Conservation (phyloP, 768 basidiomycete genomes). For the Termitomyces sp. region DNA sequence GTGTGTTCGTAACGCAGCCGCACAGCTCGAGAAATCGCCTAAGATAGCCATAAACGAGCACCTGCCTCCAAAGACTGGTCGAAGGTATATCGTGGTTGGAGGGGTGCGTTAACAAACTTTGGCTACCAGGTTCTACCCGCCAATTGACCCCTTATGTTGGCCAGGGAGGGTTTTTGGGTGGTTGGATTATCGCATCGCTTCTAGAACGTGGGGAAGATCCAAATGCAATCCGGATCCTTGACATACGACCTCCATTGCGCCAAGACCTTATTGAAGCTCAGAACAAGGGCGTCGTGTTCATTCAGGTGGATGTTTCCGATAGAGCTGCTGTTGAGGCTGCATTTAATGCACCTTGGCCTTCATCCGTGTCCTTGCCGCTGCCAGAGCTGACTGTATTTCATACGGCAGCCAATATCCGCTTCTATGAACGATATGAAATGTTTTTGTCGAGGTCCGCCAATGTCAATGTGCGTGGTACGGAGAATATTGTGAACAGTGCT, state of each 20-base stretch:
- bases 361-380: conserved; percentile 10
- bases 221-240: conserved; percentile 56
- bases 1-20: conserved; percentile 33
- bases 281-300: conserved; percentile 50
- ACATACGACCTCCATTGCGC: conserved; percentile 58
- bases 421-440: conserved; percentile 56
- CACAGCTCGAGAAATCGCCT: conserved; percentile 27
- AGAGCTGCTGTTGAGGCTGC: conserved; percentile 48
- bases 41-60: conserved; percentile 34
- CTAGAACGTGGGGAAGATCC: conserved; percentile 70
- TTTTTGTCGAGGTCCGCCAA: conserved; percentile 50
- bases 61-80: conserved; percentile 64
- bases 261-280: conserved; percentile 49
- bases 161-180: conserved; percentile 74
- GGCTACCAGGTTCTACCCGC: background rate
- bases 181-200: conserved; percentile 71
- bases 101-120: conserved; percentile 36
- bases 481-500: conserved; percentile 60
- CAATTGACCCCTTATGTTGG: background rate
- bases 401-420: conserved; percentile 74
- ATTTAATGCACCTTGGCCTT: conserved; percentile 62
- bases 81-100: conserved; percentile 72
- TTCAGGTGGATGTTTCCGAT: conserved; percentile 56
- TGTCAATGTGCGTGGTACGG: conserved; percentile 65
- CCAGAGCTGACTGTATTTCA: conserved; percentile 64